Evolutionary conservation across 106 monocot genomes (phyloP), one percentile per base, ranked within the genome.

Genomic region (Amphibolis antarctica): DNA sequence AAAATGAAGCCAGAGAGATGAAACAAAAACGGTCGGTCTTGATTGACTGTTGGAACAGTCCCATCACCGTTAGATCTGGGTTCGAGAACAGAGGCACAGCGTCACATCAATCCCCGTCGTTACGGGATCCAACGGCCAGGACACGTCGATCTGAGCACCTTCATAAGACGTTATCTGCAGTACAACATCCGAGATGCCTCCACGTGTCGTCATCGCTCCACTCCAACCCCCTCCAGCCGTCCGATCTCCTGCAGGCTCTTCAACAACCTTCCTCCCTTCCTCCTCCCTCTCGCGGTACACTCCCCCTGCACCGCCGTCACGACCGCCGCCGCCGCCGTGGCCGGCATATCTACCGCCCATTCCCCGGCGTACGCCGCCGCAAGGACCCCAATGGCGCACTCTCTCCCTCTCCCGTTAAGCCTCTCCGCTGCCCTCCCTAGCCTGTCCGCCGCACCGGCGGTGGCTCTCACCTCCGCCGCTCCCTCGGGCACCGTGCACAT

Each of bases 231-330:
- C 26, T 83, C 89, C 27, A 89, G 71, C 65, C 77, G 76, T 12
- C 89, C 86, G 44, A 50, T 76, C 63, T 86, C 86, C 74, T 84
- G 79, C 64, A 84, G 56, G 22, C 79, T 79, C 29, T 75, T 74
- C 27, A 96, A 63, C 46, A 96, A 70, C 78, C 76, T 68, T 20
- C 74, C 77, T 44, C 89, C 94, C 71, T 94, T 94, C 66, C 94
- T 62, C 76, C 79, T 64, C 28, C 89, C 89, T 26, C 94, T 52
- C 1, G 75, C 75, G 62, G 73, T 82, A 83, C 94, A 96, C 64
- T 96, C 89, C 60, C 89, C 86, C 57, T 89, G 89, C 81, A 96
- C 57, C 44, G 94, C 94, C 66, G 65, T 54, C 44, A 80, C 81
- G 62, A 96, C 89, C 44, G 79, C 79, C 73, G 79, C 67, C 42